Conservation (phyloP, 1,284 basidiomycete genomes). For the Puccinia polysora region DNA sequence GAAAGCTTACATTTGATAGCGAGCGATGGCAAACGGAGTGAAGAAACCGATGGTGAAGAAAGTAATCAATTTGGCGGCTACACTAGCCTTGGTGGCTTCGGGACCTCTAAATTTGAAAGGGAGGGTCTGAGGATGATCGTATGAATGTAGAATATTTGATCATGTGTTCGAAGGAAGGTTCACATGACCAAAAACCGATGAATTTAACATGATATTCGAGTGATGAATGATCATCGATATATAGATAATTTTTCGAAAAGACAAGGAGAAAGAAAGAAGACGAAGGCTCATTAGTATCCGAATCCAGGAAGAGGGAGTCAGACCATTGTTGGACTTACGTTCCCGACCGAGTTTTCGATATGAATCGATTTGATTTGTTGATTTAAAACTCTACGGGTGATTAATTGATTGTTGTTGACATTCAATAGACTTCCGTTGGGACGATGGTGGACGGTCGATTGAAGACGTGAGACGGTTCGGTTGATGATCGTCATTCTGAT, state of each 20-base stretch:
- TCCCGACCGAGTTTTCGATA: constrained; percentile 42
- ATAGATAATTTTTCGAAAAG: not conserved
- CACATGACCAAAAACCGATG: not conserved
- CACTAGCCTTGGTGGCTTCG: constrained; percentile 20
- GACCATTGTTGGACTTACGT: too few species aligned
- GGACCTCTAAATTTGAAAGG: constrained; percentile 42
- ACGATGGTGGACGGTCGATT: too few species aligned
- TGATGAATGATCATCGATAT: not conserved
- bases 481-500: too few species aligned
- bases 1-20: constrained; percentile 43
- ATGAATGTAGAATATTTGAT: not conserved
- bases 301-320: too few species aligned
- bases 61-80: constrained; percentile 22
- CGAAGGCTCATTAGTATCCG: too few species aligned
- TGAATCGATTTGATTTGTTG: constrained; percentile 33
- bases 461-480: too few species aligned
- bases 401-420: not conserved
- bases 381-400: not conserved
- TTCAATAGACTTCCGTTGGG: too few species aligned
- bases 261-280: not conserved
- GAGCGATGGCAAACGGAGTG: constrained; percentile 40
- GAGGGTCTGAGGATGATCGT: constrained; percentile 11
- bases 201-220: not conserved
- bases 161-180: not conserved
- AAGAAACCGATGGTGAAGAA: constrained; percentile 44